Percentiles rank a stretch among this genome's conserved stretches.
phyloP scores from a whole-genome alignment of 352 stramenopile species.

The Phytophthora brassicae region DNA sequence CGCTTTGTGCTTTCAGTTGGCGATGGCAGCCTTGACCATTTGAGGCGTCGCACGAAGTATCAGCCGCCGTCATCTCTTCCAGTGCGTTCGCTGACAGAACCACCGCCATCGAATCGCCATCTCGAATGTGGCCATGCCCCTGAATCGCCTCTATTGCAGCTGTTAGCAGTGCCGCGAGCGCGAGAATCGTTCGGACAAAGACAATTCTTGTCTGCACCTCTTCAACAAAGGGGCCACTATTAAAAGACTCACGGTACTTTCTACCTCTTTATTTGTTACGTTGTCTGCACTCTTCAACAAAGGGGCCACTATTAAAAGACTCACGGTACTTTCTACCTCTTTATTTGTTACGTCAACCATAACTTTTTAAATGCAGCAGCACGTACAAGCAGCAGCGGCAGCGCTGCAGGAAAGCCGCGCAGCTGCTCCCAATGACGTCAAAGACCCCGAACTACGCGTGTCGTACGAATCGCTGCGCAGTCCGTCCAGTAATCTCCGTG shows the following conservation, averaged over 20 bases:
- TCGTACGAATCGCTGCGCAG: constrained; percentile 48
- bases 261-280: constrained; percentile 15
- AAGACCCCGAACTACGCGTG: constrained; percentile 19
- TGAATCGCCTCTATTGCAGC: background rate
- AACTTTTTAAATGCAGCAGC: constrained; percentile 34
- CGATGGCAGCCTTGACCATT: constrained; percentile 20
- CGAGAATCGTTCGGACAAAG: background rate
- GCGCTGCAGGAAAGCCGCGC: constrained; percentile 40
- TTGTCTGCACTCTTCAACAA: too few species aligned
- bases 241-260: background rate
- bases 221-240: background rate
- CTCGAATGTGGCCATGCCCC: constrained; percentile 11
- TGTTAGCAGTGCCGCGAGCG: background rate
- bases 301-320: background rate
- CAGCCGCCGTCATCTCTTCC: constrained; percentile 5
- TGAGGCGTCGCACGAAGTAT: constrained; percentile 11
- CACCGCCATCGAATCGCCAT: constrained; percentile 15
- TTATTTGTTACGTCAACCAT: constrained; percentile 27
- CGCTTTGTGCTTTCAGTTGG: constrained; percentile 4
- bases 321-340: background rate
- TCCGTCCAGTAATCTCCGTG: constrained; percentile 50
- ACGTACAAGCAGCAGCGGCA: constrained; percentile 36
- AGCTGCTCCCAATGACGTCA: background rate
- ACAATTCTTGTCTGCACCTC: constrained; percentile 6
- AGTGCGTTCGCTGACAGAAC: constrained; percentile 15